phyloP scores from a whole-genome alignment of 352 stramenopile species.

The Globisporangium nodosum region DNA sequence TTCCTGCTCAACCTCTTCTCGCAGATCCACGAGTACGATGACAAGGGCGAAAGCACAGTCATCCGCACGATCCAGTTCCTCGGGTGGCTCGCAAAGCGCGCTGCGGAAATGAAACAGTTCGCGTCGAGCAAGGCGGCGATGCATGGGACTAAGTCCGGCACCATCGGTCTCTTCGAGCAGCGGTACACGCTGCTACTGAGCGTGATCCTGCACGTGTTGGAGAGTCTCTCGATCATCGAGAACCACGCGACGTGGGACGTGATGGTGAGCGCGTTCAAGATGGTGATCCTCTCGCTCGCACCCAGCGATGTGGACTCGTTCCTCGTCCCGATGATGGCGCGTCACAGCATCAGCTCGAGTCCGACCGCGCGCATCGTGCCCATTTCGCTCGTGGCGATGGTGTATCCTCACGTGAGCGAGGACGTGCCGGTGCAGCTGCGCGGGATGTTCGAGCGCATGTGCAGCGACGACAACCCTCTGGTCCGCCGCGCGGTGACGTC shows the following conservation, averaged over 20 bases:
- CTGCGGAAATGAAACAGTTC: constrained; percentile 57
- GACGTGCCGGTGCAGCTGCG: constrained; percentile 79
- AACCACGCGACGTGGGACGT: constrained; percentile 88
- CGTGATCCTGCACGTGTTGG: constrained; percentile 75
- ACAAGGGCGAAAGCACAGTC: constrained; percentile 84
- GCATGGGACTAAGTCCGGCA: constrained; percentile 13
- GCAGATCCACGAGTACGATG: constrained; percentile 81
- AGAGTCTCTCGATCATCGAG: constrained; percentile 86
- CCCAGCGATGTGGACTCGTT: constrained; percentile 54
- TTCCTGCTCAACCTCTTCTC: constrained; percentile 83
- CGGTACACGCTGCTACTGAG: constrained; percentile 69
- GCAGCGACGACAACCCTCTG: constrained; percentile 80
- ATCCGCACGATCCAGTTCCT: constrained; percentile 82
- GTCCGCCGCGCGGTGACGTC: constrained; percentile 79
- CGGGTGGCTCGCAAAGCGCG: constrained; percentile 67
- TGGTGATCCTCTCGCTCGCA: constrained; percentile 57
- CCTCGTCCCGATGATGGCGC: constrained; percentile 75
- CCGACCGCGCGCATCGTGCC: constrained; percentile 81
- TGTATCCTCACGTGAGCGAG: constrained; percentile 62
- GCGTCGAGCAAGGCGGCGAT: constrained; percentile 19
- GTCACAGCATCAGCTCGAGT: constrained; percentile 78
- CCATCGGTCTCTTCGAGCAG: constrained; percentile 22
- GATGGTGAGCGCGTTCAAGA: constrained; percentile 81
- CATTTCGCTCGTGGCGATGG: constrained; percentile 66
- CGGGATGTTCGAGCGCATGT: constrained; percentile 86